Evolutionary conservation across 2,329 filamentous ascomycete genomes (phyloP).

Genomic region (Thelonectria rubi): DNA sequence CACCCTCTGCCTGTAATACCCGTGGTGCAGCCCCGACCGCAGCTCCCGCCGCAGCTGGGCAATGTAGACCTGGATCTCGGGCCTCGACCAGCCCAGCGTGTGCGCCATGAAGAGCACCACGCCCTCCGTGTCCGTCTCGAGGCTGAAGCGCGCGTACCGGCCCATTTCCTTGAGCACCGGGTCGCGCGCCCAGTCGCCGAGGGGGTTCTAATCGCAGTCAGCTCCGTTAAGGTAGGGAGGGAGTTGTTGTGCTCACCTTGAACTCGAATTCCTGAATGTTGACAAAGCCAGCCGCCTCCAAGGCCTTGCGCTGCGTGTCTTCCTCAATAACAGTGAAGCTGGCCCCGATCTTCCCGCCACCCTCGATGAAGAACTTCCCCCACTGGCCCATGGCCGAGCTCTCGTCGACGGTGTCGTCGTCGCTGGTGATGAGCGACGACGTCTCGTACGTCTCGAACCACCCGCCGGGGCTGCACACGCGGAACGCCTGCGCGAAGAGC

Average conservation of each 20-base stretch:
- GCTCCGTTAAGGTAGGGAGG: too few relatives aligned
- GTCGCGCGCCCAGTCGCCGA: not conserved
- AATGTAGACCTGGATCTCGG: not conserved
- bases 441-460: constrained; percentile 26
- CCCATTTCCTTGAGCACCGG: not conserved
- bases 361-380: constrained; percentile 28
- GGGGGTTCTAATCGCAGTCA: not conserved
- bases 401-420: constrained; percentile 16
- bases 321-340: constrained; percentile 22
- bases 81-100: not conserved
- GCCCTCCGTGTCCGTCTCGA: not conserved
- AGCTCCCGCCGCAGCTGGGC: not conserved
- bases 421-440: constrained; percentile 17
- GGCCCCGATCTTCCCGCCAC: constrained; percentile 15
- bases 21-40: not conserved
- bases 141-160: not conserved
- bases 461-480: constrained; percentile 18
- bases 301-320: constrained; percentile 9
- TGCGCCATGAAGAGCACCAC: constrained; percentile 13
- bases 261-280: constrained; percentile 19
- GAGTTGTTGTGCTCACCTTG: constrained; percentile 5
- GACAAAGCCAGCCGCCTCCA: constrained; percentile 23
- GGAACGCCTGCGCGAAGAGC: constrained; percentile 19
- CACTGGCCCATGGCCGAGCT: constrained; percentile 19
- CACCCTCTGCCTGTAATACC: not conserved